Conservation (phyloP, 495 filamentous ascomycete genomes). For the Tirmania nivea region DNA sequence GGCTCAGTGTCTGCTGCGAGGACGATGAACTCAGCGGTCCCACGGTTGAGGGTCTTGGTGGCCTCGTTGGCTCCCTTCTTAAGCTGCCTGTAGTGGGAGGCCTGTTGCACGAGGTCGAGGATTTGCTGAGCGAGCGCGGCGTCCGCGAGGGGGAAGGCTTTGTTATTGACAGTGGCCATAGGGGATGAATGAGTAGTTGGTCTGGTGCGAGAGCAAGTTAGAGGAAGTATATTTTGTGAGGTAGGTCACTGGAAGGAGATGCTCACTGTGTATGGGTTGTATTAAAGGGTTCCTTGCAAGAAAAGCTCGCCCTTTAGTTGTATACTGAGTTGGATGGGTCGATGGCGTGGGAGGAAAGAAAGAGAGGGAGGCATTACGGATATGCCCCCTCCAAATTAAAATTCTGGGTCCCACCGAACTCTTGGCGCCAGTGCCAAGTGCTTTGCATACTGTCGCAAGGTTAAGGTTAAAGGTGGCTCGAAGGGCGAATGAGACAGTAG, state of each 20-base stretch:
- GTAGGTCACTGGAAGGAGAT: neutral
- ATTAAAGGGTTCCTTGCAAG: conserved; percentile 20
- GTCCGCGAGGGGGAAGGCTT: conserved; percentile 84
- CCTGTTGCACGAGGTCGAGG: conserved; percentile 74
- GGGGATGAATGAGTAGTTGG: neutral
- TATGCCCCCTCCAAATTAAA: no score
- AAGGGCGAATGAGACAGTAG: no score
- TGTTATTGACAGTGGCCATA: neutral
- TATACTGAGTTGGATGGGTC: no score
- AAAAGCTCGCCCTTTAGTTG: conserved; percentile 18
- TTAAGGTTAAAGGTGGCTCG: no score
- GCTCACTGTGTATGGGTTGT: neutral
- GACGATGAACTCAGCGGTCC: conserved; percentile 70
- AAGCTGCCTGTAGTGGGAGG: conserved; percentile 58
- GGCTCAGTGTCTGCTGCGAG: conserved; percentile 72
- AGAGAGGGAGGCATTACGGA: no score
- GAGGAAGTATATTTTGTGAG: neutral
- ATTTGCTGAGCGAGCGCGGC: conserved; percentile 54
- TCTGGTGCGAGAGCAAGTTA: neutral
- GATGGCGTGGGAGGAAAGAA: no score
- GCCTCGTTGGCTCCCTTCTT: conserved; percentile 69
- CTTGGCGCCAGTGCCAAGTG: no score
- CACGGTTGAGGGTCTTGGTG: conserved; percentile 76
- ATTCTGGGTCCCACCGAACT: no score
- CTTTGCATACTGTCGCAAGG: no score